Percentiles rank a stretch among this genome's conserved stretches.
These are phyloP conservation scores for Plectranthus barbatus DNA, from an alignment of 257 asterid species.

Conservation along the genomic window DNA sequence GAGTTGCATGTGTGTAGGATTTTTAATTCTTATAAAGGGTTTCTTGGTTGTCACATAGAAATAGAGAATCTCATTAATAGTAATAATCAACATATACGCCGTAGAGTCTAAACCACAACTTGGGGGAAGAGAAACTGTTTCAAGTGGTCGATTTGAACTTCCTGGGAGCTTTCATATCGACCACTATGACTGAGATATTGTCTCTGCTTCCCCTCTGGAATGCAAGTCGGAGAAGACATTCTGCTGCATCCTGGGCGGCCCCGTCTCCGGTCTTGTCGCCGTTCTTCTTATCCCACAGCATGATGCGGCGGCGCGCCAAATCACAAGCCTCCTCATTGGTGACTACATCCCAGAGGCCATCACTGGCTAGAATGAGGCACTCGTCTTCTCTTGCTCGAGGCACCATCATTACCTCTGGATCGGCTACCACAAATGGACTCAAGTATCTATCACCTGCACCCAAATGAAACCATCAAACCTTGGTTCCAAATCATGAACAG, in stretches of 20 bases:
- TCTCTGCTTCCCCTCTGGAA: slow-evolving; percentile 60
- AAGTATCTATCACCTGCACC: slow-evolving; percentile 63
- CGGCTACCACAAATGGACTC: slow-evolving; percentile 62
- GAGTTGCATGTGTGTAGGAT: neutral
- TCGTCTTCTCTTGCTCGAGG: slow-evolving; percentile 57
- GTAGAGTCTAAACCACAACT: too few relatives aligned
- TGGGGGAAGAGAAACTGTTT: too few relatives aligned
- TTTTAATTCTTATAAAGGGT: neutral
- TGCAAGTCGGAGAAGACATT: slow-evolving; percentile 47
- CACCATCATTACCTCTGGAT: slow-evolving; percentile 51
- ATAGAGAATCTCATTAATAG: neutral
- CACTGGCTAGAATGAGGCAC: slow-evolving; percentile 62
- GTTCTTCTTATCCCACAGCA: slow-evolving; percentile 61
- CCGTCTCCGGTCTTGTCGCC: slow-evolving; percentile 36
- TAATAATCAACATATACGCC: neutral
- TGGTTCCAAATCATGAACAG: too few relatives aligned
- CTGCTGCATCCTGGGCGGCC: slow-evolving; percentile 70
- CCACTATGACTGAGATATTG: slow-evolving; percentile 60
- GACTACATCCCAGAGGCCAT: slow-evolving; percentile 73
- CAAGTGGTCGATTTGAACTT: slow-evolving; percentile 45
- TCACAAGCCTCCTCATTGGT: slow-evolving; percentile 72
- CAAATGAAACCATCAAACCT: neutral
- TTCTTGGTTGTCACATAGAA: too few relatives aligned
- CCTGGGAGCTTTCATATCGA: slow-evolving; percentile 63
- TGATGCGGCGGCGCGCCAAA: slow-evolving; percentile 49